Conservation (phyloP, 805 yeast species). For the Alloascoidea hylecoeti region DNA sequence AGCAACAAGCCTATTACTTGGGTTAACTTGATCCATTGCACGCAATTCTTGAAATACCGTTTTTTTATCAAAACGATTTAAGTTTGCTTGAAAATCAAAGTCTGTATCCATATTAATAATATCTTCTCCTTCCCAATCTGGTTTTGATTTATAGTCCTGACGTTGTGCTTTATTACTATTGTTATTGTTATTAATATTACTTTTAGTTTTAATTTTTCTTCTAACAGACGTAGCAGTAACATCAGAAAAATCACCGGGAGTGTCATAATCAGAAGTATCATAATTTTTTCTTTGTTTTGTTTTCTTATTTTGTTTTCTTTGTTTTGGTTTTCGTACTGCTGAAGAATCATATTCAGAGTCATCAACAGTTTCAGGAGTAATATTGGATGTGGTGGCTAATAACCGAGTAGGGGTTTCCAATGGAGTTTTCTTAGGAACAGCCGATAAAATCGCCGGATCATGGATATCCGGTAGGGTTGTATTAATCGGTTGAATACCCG, state of each 20-base stretch:
- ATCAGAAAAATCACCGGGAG: constrained; percentile 5
- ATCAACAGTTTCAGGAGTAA: constrained; percentile 1
- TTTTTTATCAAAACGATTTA: constrained; percentile 70
- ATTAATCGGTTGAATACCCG: neutral
- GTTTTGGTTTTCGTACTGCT: neutral
- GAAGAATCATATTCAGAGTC: neutral
- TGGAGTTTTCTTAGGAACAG: constrained; percentile 1
- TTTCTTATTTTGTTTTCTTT: constrained; percentile 4
- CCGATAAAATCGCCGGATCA: constrained; percentile 9
- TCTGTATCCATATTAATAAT: constrained; percentile 46
- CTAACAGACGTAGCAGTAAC: constrained; percentile 1
- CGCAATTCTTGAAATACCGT: constrained; percentile 69
- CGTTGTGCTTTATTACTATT: constrained; percentile 6
- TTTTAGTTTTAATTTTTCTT: constrained; percentile 8
- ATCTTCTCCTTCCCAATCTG: constrained; percentile 14
- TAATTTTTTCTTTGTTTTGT: constrained; percentile 1
- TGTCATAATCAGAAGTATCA: constrained; percentile 7
- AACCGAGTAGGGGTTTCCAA: neutral
- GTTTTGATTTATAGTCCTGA: constrained; percentile 10
- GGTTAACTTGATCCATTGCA: constrained; percentile 43
- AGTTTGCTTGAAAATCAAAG: constrained; percentile 75
- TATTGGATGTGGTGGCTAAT: neutral
- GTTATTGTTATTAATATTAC: neutral
- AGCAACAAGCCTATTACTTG: constrained; percentile 54
- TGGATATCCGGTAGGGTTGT: constrained; percentile 1